Evolutionary conservation across 805 yeast species (phyloP).

Genomic region (Suhomyces pyralidae): DNA sequence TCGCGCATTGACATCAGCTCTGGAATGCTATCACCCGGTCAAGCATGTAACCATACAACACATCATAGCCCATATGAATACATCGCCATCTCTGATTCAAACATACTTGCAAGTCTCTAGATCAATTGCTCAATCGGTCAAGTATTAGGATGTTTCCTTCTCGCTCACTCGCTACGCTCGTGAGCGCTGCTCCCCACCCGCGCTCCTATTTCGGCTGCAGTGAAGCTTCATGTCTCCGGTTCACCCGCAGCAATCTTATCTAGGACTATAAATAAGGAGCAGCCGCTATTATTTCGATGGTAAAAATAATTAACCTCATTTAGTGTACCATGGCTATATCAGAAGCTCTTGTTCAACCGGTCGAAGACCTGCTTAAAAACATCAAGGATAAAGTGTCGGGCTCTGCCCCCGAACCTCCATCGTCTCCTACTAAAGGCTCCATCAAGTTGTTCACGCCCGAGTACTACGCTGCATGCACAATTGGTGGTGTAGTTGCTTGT

Average conservation of each 20-base stretch:
- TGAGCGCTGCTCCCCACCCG: not conserved
- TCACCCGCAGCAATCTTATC: not conserved
- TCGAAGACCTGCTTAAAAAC: slow-evolving; percentile 24
- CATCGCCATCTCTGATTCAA: no score
- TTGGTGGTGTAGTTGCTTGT: slow-evolving; percentile 84
- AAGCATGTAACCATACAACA: no score
- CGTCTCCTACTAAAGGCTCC: slow-evolving; percentile 14
- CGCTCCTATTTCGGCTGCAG: not conserved
- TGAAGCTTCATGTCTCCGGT: not conserved
- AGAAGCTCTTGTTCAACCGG: slow-evolving; percentile 32
- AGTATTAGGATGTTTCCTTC: no score
- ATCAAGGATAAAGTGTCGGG: slow-evolving; percentile 11
- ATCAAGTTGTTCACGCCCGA: slow-evolving; percentile 58
- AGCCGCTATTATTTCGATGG: not conserved
- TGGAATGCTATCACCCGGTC: no score
- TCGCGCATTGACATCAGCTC: no score
- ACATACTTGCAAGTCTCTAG: no score
- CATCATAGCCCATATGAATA: no score
- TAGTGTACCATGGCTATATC: slow-evolving; percentile 13
- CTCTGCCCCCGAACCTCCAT: not conserved
- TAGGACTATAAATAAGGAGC: not conserved
- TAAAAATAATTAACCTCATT: no score
- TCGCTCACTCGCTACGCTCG: no score
- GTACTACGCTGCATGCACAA: slow-evolving; percentile 69
- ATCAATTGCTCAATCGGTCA: no score